Base-by-base conservation (phyloP, 352 stramenopile genomes). In the Thalassiosira gravida region DNA sequence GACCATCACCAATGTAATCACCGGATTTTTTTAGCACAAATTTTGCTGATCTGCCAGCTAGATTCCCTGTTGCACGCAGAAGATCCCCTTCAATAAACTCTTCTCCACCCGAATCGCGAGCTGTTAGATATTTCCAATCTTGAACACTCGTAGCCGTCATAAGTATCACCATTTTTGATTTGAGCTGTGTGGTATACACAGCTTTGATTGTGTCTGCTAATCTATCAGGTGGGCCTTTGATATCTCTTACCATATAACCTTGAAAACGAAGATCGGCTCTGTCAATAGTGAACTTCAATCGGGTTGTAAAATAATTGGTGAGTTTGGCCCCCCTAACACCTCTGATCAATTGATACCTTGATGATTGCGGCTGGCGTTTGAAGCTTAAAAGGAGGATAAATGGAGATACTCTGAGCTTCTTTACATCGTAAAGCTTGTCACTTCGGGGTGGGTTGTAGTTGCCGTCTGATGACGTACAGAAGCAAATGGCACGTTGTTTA, bases 61-160 rank as follows among this genome's bases (percentile, higher is more conserved):
- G 59, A 74, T 95, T 92, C 39, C 90, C 90, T 55, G 87, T 91
- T 32, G 86, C 85, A 8, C 90, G 82, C 1, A 93, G 37, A 64
- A 95, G 74, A 65, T 95, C 90, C 13, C 90, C 90, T 73, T 95
- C 90, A 8, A 92, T 85, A 49, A 89, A 94, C 59, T 91, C 85
- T 72, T 94, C 88, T 57, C 89, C 82, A 32, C 90, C 87, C 55
- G 81, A 80, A 30, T 91, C 83, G 56, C 90, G 74, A 52, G 77
- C 84, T 32, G 87, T 84, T 18, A 94, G 77, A 73, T 84, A 88
- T 63, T 87, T 90, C 90, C 90, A 94, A 63, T 94, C 90, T 73
- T 94, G 80, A 59, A 94, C 76, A 65, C 80, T 94, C 32, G 85
- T 88, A 6, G 90, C 79, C 29, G 82, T 88, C 67, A 94, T 82